phyloP scores from a whole-genome alignment of 2,329 filamentous ascomycete genomes.

The Pestalotiopsis sp. region DNA sequence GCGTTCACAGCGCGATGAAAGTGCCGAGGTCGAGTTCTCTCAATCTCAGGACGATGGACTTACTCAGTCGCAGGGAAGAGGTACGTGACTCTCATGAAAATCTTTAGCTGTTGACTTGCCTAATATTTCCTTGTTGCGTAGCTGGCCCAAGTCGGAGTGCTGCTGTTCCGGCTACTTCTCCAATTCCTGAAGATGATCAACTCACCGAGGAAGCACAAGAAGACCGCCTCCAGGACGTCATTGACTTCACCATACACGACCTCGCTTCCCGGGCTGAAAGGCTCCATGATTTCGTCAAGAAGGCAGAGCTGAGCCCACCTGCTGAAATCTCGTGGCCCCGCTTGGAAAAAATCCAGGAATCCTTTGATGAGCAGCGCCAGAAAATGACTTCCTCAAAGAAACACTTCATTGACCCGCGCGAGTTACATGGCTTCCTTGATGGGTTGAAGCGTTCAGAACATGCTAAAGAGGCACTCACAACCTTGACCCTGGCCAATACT shows the following conservation, averaged over 20 bases:
- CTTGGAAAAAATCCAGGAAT: background rate
- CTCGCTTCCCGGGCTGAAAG: background rate
- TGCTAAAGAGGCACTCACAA: conserved; percentile 19
- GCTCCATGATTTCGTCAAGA: background rate
- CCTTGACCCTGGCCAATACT: conserved; percentile 25
- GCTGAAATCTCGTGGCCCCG: background rate
- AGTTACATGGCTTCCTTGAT: background rate
- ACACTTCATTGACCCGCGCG: background rate
- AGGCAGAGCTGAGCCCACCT: background rate
- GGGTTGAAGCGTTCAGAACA: background rate
- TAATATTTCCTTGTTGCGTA: background rate
- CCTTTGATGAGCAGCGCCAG: background rate
- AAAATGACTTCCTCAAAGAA: background rate
- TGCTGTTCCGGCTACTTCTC: background rate
- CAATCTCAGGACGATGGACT: background rate
- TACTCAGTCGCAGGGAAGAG: background rate
- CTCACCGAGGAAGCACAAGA: background rate
- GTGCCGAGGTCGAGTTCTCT: background rate
- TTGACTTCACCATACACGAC: background rate
- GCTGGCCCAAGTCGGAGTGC: background rate
- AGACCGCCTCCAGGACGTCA: background rate
- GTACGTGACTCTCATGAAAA: background rate
- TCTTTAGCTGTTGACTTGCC: background rate
- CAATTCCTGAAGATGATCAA: background rate
- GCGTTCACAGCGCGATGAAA: background rate